Percentiles rank a stretch among this genome's conserved stretches.
Evolutionary conservation across 805 yeast species (phyloP).

Genomic region (Kazachstania bromeliacearum): DNA sequence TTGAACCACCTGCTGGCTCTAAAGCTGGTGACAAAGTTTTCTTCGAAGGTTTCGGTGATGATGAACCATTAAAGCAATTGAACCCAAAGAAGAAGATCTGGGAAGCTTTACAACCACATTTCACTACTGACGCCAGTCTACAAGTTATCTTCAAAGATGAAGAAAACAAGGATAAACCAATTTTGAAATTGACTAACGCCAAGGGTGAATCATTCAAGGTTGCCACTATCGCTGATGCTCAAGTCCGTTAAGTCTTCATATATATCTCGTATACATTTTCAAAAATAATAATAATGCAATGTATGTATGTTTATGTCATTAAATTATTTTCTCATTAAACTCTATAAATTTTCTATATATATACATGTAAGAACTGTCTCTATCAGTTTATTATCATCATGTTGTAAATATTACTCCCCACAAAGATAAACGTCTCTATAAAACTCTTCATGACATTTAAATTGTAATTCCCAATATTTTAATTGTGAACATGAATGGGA

Average conservation of each 20-base stretch:
- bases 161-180: constrained; percentile 57
- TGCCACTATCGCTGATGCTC: constrained; percentile 61
- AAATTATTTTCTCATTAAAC: no score
- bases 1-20: constrained; percentile 87
- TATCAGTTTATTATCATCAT: not conserved
- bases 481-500: constrained; percentile 17
- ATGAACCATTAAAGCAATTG: constrained; percentile 81
- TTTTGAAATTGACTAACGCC: constrained; percentile 61
- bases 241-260: constrained; percentile 50
- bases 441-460: constrained; percentile 16
- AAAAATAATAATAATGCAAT: no score
- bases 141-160: constrained; percentile 73
- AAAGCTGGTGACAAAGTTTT: constrained; percentile 94
- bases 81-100: constrained; percentile 98
- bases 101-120: constrained; percentile 90
- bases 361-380: not conserved
- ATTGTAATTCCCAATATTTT: constrained; percentile 21
- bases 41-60: constrained; percentile 78
- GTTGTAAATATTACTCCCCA: no score
- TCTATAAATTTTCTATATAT: no score
- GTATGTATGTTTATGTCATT: no score
- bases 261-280: not conserved
- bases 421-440: constrained; percentile 17
- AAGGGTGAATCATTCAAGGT: constrained; percentile 73
- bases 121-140: constrained; percentile 66